Evolutionary conservation across 2,329 filamentous ascomycete species (phyloP).

Genomic region (Simplicillium sp.): DNA sequence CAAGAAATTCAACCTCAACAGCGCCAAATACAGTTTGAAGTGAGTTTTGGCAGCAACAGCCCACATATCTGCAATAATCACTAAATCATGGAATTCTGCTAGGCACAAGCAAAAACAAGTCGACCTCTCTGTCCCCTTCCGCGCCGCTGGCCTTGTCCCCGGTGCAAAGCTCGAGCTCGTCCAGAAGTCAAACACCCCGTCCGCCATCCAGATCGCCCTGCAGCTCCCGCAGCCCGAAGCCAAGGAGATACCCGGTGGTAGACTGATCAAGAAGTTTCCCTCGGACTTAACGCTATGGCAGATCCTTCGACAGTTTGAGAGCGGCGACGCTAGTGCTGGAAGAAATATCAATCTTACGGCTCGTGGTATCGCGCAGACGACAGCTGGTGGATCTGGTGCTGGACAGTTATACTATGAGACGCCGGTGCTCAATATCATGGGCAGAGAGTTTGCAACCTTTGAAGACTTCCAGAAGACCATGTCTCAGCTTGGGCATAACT

Average conservation of each 20-base stretch:
- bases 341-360: slow-evolving; percentile 73
- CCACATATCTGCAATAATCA: background rate
- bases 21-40: slow-evolving; percentile 75
- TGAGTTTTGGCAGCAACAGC: slow-evolving; percentile 26
- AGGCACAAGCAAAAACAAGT: slow-evolving; percentile 78
- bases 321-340: slow-evolving; percentile 52
- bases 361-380: slow-evolving; percentile 59
- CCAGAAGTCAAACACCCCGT: slow-evolving; percentile 73
- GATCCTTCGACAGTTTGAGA: slow-evolving; percentile 82
- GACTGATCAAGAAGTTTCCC: slow-evolving; percentile 76
- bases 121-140: slow-evolving; percentile 76
- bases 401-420: slow-evolving; percentile 83
- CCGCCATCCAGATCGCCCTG: slow-evolving; percentile 80
- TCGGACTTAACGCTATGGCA: slow-evolving; percentile 86
- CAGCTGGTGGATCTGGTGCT: slow-evolving; percentile 42
- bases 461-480: slow-evolving; percentile 82
- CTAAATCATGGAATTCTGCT: slow-evolving; percentile 4
- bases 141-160: slow-evolving; percentile 69
- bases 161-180: slow-evolving; percentile 92
- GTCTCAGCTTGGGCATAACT: slow-evolving; percentile 77
- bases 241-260: slow-evolving; percentile 49
- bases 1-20: slow-evolving; percentile 63
- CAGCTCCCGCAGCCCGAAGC: slow-evolving; percentile 70
- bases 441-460: slow-evolving; percentile 67
- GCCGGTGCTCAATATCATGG: slow-evolving; percentile 76